phyloP scores from a whole-genome alignment of 148 eudicot species.

The Spergularia bocconei region DNA sequence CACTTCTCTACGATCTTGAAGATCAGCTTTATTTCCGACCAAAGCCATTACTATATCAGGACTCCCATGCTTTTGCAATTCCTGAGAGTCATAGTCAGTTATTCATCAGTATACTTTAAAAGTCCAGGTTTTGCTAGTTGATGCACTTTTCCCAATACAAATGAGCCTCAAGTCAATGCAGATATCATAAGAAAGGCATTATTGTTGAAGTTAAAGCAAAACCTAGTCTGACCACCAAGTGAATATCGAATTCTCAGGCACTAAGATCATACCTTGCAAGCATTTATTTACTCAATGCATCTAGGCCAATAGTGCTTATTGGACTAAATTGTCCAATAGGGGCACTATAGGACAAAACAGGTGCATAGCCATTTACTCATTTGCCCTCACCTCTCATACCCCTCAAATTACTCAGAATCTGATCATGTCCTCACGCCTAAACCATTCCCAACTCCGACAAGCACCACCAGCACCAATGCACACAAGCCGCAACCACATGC shows the following conservation, averaged over 20 bases:
- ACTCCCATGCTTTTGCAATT: conserved; percentile 92
- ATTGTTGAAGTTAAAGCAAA: neutral
- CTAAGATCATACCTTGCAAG: neutral
- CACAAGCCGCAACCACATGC: too few relatives aligned
- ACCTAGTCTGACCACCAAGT: neutral
- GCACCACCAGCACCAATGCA: too few relatives aligned
- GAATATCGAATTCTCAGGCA: neutral
- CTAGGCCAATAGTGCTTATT: too few relatives aligned
- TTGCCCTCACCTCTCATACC: too few relatives aligned
- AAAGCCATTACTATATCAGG: conserved; percentile 96
- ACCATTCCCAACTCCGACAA: too few relatives aligned
- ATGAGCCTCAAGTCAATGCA: neutral
- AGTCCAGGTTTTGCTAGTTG: neutral
- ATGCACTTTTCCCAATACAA: neutral
- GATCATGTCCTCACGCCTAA: too few relatives aligned
- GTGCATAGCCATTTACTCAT: too few relatives aligned
- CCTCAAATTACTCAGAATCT: too few relatives aligned
- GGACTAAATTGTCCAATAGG: too few relatives aligned
- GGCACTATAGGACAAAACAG: too few relatives aligned
- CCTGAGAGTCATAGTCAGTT: conserved; percentile 35
- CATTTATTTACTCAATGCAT: neutral
- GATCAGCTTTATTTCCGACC: conserved; percentile 98
- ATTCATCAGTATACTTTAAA: neutral
- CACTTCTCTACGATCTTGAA: conserved; percentile 84
- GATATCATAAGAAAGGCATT: neutral